Evolutionary conservation across 1,139 yeast species (phyloP), one percentile per base, ranked within the genome.

Genomic region (Debaryomyces udenii): DNA sequence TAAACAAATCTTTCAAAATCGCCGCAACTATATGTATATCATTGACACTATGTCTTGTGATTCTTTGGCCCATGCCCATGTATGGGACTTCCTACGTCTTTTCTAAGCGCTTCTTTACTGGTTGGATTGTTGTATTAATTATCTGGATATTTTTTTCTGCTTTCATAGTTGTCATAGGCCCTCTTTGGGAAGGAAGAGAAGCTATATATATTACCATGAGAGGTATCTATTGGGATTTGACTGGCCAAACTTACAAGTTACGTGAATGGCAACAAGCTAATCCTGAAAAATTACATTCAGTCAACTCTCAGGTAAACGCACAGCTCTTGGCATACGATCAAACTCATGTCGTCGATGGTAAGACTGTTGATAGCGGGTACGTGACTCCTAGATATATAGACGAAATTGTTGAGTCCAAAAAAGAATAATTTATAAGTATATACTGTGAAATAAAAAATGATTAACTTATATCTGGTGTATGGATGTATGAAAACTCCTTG

Each of bases 61-160:
- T 87, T 31, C 59, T 86, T 31, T 86, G 91, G 89, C 96, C 96
- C 53, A 83, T 87, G 86, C 94, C 95, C 44, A 82, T 87, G 90
- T 87, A 83, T 57, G 96, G 95, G 30, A 59, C 83, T 1, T 70
- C 76, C 1, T 87, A 87, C 57, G 70, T 87, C 38, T 87, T 87
- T 63, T 79, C 87, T 40, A 81, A 76, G 61, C 62, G 60, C 41
- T 86, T 86, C 64, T 87, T 87, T 62, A 84, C 90, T 6, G 95
- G 94, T 40, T 87, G 95, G 95, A 75, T 87, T 41, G 78, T 74
- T 39, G 91, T 87, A 31, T 79, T 84, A 49, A 79, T 85, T 41
- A 79, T 84, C 46, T 84, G 93, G 93, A 68, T 83, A 36, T 80
- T 81, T 64, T 69, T 74, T 52, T 72, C 81, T 29, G 75, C 77